Conservation (phyloP, 139 green algal genomes). For the Desmodesmus armatus region DNA sequence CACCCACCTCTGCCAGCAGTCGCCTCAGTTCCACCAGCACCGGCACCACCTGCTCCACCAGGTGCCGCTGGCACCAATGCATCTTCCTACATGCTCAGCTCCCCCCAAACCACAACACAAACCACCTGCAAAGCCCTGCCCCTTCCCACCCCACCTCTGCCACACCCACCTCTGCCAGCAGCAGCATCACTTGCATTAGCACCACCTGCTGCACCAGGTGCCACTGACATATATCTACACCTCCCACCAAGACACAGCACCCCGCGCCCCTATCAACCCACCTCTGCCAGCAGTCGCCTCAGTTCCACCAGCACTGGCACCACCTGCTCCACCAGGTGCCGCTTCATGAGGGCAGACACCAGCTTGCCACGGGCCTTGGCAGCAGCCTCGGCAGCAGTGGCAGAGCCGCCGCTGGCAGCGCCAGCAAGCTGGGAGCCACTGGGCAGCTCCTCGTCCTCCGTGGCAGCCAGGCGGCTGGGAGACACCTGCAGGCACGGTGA, state of each 20-base stretch:
- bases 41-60: slow-evolving; percentile 86
- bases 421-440: slow-evolving; percentile 24
- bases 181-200: slow-evolving; percentile 81
- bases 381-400: slow-evolving; percentile 40
- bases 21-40: slow-evolving; percentile 85
- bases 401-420: slow-evolving; percentile 15
- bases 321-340: slow-evolving; percentile 85
- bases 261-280: too few species aligned
- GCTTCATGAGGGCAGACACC: slow-evolving; percentile 84
- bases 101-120: neutral
- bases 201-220: slow-evolving; percentile 89
- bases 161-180: slow-evolving; percentile 56
- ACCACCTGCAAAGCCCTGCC: neutral
- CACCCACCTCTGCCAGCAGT: slow-evolving; percentile 55
- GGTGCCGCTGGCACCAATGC: too few species aligned
- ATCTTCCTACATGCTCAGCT: too few species aligned
- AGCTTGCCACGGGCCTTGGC: slow-evolving; percentile 65
- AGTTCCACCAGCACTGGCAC: slow-evolving; percentile 89
- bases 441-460: slow-evolving; percentile 18
- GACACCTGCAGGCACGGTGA: slow-evolving; percentile 57
- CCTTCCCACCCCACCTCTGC: too few species aligned
- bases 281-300: slow-evolving; percentile 64
- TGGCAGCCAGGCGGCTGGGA: slow-evolving; percentile 47
- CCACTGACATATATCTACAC: too few species aligned
- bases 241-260: neutral